phyloP scores from a whole-genome alignment of 345 rosid genomes.

The Eucalyptus coolabah region DNA sequence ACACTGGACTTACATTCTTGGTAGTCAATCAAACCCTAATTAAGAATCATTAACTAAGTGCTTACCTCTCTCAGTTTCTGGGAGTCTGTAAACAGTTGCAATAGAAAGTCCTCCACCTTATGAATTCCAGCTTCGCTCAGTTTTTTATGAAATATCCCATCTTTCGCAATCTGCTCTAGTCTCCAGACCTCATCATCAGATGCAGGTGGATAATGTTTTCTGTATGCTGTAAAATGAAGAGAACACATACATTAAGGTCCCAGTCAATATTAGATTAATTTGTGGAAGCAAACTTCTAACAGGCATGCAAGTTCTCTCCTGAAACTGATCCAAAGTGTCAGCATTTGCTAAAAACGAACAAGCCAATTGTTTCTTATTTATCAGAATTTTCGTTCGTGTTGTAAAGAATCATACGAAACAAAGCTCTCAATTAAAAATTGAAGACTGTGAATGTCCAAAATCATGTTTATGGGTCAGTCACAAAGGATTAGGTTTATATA shows the following conservation, averaged over 20 bases:
- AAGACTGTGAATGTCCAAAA: no score
- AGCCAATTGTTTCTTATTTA: no score
- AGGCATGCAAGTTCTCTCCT: no score
- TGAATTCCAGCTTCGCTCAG: slow-evolving; percentile 53
- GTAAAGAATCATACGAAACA: no score
- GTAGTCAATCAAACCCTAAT: not conserved
- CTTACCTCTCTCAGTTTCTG: not conserved
- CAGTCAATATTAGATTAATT: no score
- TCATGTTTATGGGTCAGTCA: no score
- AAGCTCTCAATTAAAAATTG: no score
- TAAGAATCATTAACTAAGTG: not conserved
- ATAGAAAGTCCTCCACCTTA: slow-evolving; percentile 68
- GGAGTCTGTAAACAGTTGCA: slow-evolving; percentile 52
- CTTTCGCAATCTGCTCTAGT: slow-evolving; percentile 76
- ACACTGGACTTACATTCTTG: not conserved
- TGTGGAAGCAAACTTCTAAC: no score
- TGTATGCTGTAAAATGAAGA: slow-evolving; percentile 33
- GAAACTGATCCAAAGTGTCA: no score
- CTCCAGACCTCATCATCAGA: slow-evolving; percentile 84
- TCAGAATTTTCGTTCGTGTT: no score
- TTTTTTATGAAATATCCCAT: slow-evolving; percentile 60
- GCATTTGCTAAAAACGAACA: no score
- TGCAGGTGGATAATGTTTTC: slow-evolving; percentile 83
- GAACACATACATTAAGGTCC: slow-evolving; percentile 8
- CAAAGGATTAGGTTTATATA: no score